Percentiles rank a stretch among this genome's conserved stretches.
Conservation (phyloP, 1,139 yeast genomes). For the Maudiozyma humilis region DNA sequence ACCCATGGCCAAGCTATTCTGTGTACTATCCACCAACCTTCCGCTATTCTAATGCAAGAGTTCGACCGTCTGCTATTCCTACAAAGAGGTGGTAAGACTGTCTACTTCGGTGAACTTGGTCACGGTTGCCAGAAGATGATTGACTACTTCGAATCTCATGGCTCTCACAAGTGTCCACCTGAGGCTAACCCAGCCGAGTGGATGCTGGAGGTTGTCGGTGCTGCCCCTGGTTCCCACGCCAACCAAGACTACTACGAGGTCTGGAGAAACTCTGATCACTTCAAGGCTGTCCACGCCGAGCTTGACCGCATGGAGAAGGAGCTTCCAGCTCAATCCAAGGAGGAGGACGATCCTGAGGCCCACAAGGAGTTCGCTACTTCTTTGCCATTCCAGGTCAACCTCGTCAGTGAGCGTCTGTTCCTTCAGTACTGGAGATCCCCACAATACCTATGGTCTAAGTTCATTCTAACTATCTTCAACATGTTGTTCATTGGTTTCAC, state of each 20-base stretch:
- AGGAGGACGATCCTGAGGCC: conserved; percentile 12
- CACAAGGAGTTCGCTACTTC: conserved; percentile 31
- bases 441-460: conserved; percentile 47
- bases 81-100: conserved; percentile 69
- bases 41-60: conserved; percentile 65
- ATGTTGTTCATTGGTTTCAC: conserved; percentile 67
- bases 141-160: conserved; percentile 59
- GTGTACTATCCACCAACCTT: conserved; percentile 79
- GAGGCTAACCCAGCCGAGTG: conserved; percentile 75
- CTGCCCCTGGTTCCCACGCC: conserved; percentile 69
- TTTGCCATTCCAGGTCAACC: conserved; percentile 39
- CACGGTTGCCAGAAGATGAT: conserved; percentile 50
- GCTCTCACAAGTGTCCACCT: conserved; percentile 56
- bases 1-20: conserved; percentile 74
- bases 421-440: conserved; percentile 62
- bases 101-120: conserved; percentile 76
- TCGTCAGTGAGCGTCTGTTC: conserved; percentile 47
- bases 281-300: conserved; percentile 37
- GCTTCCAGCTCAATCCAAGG: conserved; percentile 32
- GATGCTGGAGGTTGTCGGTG: conserved; percentile 75
- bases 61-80: conserved; percentile 68
- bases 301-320: conserved; percentile 41
- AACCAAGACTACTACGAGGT: conserved; percentile 56
- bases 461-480: conserved; percentile 40
- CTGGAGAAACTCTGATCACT: conserved; percentile 55